Evolutionary conservation across 768 basidiomycete genomes (phyloP).

Genomic region (Mycena belliarum): DNA sequence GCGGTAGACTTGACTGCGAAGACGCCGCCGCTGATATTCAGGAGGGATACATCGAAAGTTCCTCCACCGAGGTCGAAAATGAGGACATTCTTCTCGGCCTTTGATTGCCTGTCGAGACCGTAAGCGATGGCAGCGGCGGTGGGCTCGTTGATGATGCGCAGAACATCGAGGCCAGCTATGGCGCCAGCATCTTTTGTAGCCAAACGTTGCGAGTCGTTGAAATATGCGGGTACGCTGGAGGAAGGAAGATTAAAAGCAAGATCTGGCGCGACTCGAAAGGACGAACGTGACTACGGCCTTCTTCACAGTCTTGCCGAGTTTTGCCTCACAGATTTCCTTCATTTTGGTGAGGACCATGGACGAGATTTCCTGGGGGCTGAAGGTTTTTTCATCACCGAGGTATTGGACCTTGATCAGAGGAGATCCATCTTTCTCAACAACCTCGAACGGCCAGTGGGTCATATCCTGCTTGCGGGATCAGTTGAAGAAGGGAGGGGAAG

Average conservation of each 20-base stretch:
- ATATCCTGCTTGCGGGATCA: constrained; percentile 64
- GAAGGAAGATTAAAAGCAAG: constrained; percentile 13
- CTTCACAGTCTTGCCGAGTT: constrained; percentile 97
- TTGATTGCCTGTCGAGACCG: constrained; percentile 94
- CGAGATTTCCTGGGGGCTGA: constrained; percentile 99
- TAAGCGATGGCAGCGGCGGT: constrained; percentile 99
- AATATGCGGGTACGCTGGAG: constrained; percentile 91
- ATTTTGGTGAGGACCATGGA: constrained; percentile 99
- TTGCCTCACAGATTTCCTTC: constrained; percentile 99
- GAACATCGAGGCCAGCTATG: constrained; percentile 97
- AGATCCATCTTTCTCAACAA: constrained; percentile 95
- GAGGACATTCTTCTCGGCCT: constrained; percentile 95
- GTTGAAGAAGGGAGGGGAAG: constrained; percentile 4
- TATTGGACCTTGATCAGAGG: constrained; percentile 97
- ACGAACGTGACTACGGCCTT: constrained; percentile 98
- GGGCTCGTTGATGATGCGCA: constrained; percentile 99
- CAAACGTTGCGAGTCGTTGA: constrained; percentile 99
- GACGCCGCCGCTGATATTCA: constrained; percentile 97
- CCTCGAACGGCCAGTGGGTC: constrained; percentile 96
- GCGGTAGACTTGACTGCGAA: constrained; percentile 99
- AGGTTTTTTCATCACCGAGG: constrained; percentile 91
- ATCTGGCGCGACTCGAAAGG: constrained; percentile 6
- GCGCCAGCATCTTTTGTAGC: constrained; percentile 99
- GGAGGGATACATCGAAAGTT: constrained; percentile 99
- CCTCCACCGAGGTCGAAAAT: constrained; percentile 99